Base-by-base conservation (phyloP, 2,329 filamentous ascomycete species). In the Sphaceloma murrayae region DNA sequence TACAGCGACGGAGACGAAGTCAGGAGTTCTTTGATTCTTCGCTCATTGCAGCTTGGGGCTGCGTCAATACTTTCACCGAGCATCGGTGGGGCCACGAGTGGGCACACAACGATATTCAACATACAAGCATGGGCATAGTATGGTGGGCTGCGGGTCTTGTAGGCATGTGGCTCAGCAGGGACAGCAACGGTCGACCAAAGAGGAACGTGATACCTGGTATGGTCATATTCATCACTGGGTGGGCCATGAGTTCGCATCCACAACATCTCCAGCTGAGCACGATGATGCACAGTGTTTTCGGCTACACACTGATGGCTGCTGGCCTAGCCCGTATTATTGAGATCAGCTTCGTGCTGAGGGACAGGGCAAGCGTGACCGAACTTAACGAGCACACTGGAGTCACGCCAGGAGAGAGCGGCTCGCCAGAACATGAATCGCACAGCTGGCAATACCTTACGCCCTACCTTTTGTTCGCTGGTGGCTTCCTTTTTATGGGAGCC, bases 81-180 rank as follows among this genome's bases (percentile, higher is more conserved):
- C 91, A 98, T 60, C 78, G 83, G 43, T 98, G 91, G 91, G 91
- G 91, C 45, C 72, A 72, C 1, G 74, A 77, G 0, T 98, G 91
- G 91, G 86, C 83, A 43, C 78, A 77, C 63, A 96, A 95, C 58
- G 91, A 98, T 62, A 78, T 94, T 67, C 89, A 98, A 62, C 91
- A 98, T 63, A 98, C 91, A 0, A 85, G 84, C n/a, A 96, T 98
- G 89, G 91, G 91, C n/a, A 78, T 98, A 50, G 79, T 98, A 42
- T 98, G 91, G 91, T 98, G 89, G 89, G 84, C 80, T 55, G 89
- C 91, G 5, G 91, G 91, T 17, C 68, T 98, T 21, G 75, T 89
- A 8, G 91, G 91, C 31, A 74, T 98, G 43, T 98, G 89, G 91
- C 71, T 98, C 29, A 94, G 86, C 61, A 76, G 78, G 50, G 85